Evolutionary conservation across 1,139 yeast species (phyloP).

Genomic region (Scheffersomyces illinoinensis): DNA sequence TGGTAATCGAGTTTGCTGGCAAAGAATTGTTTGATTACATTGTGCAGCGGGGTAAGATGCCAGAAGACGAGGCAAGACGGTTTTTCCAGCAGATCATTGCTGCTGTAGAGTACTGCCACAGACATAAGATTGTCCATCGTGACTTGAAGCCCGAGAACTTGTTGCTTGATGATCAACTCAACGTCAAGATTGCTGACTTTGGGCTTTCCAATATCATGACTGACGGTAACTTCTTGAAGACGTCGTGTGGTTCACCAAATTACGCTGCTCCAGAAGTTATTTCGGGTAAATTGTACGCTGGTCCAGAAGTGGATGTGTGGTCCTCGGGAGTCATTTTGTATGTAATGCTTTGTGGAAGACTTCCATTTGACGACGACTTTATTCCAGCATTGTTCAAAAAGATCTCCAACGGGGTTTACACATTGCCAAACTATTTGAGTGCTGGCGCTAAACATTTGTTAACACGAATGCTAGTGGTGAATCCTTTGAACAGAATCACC

Average conservation of each 20-base stretch:
- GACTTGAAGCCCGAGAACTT: conserved; percentile 95
- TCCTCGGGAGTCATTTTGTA: conserved; percentile 94
- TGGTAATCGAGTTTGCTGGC: conserved; percentile 98
- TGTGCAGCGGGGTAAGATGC: conserved; percentile 93
- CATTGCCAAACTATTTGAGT: conserved; percentile 86
- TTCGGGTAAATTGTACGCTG: conserved; percentile 93
- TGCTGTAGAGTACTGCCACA: conserved; percentile 97
- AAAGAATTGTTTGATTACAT: conserved; percentile 94
- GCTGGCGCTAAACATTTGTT: conserved; percentile 85
- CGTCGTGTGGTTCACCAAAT: conserved; percentile 96
- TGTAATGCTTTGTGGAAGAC: conserved; percentile 95
- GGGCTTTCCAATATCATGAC: conserved; percentile 97
- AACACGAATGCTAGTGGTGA: conserved; percentile 93
- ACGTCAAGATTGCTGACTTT: conserved; percentile 96
- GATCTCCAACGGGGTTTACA: conserved; percentile 92
- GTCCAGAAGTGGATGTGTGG: conserved; percentile 99
- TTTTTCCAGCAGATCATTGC: conserved; percentile 97
- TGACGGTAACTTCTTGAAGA: conserved; percentile 93
- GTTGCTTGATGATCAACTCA: conserved; percentile 83
- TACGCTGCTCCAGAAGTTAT: conserved; percentile 99
- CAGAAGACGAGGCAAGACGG: conserved; percentile 89
- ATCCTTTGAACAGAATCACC: conserved; percentile 93
- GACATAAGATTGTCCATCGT: conserved; percentile 96
- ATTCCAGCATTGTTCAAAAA: conserved; percentile 95
- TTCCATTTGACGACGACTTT: conserved; percentile 97